A percentile compares a stretch with the other conserved stretches of the same genome.
Conservation (phyloP, 495 filamentous ascomycete genomes). For the Xylaria palmicola region DNA sequence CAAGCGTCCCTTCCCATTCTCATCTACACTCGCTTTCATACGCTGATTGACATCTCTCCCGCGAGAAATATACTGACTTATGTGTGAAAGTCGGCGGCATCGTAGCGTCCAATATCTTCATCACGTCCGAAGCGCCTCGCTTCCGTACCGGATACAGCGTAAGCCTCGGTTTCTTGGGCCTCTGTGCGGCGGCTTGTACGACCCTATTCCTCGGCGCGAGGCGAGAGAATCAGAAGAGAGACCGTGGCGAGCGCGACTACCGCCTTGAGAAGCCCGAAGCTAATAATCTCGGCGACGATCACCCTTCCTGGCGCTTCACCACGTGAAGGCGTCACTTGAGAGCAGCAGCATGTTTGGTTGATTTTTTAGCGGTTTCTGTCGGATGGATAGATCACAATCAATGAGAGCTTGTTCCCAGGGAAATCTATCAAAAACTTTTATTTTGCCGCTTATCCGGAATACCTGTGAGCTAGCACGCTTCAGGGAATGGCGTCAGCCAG, state of each 20-base stretch:
- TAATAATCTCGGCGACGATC: slow-evolving; percentile 14
- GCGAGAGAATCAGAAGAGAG: slow-evolving; percentile 4
- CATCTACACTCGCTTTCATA: no score
- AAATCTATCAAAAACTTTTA: no score
- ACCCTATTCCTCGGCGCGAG: not conserved
- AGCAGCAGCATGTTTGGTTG: not conserved
- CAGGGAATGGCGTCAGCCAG: no score
- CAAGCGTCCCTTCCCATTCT: no score
- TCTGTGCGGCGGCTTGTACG: slow-evolving; percentile 6
- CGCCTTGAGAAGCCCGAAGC: not conserved
- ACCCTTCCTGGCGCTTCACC: slow-evolving; percentile 12
- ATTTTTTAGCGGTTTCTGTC: no score
- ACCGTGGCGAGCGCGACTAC: slow-evolving; percentile 1
- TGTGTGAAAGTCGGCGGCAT: slow-evolving; percentile 46
- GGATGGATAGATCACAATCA: no score
- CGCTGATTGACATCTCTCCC: not conserved
- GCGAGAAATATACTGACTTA: slow-evolving; percentile 29
- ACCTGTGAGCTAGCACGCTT: no score
- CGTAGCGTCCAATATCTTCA: slow-evolving; percentile 49
- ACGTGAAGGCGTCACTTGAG: not conserved
- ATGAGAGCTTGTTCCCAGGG: no score
- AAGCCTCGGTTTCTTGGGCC: slow-evolving; percentile 16
- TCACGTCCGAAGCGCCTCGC: slow-evolving; percentile 41
- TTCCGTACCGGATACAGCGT: slow-evolving; percentile 43
- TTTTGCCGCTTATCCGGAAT: no score